These are phyloP conservation scores for Stachybotrys chartarum DNA, from an alignment of 2,329 filamentous ascomycete genomes.

Conservation along the genomic window DNA sequence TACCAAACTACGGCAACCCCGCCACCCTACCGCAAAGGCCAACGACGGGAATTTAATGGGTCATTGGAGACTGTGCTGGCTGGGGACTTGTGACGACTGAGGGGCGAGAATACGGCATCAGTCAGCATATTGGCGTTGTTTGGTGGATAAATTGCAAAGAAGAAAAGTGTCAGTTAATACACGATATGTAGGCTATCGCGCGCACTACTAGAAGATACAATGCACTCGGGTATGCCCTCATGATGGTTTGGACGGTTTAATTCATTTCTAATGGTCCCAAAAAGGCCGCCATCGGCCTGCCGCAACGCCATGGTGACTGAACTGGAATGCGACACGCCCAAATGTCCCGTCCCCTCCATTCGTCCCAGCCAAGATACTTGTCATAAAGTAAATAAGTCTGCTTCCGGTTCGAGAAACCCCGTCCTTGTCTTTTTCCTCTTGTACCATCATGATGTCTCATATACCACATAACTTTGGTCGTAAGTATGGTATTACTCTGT, in stretches of 20 bases:
- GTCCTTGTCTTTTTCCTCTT: constrained; percentile 6
- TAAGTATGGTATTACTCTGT: constrained; percentile 18
- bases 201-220: constrained; percentile 21
- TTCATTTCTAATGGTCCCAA: constrained; percentile 23
- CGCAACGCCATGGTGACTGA: constrained; percentile 30
- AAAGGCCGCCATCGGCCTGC: constrained; percentile 24
- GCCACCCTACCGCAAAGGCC: constrained; percentile 55
- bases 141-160: constrained; percentile 24
- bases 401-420: constrained; percentile 2
- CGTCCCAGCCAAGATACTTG: constrained; percentile 15
- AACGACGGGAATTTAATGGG: constrained; percentile 36
- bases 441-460: background rate
- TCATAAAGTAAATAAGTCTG: background rate
- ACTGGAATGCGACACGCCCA: constrained; percentile 22
- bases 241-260: constrained; percentile 22
- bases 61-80: constrained; percentile 10
- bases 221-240: constrained; percentile 14
- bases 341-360: constrained; percentile 15
- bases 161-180: constrained; percentile 17
- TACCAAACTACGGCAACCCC: constrained; percentile 52
- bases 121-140: constrained; percentile 32
- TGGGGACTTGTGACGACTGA: constrained; percentile 11
- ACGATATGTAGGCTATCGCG: constrained; percentile 16
- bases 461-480: constrained; percentile 21
- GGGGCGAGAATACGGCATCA: constrained; percentile 24